phyloP scores from a whole-genome alignment of 1,139 yeast species.

The Saccharomycopsis phalli region DNA sequence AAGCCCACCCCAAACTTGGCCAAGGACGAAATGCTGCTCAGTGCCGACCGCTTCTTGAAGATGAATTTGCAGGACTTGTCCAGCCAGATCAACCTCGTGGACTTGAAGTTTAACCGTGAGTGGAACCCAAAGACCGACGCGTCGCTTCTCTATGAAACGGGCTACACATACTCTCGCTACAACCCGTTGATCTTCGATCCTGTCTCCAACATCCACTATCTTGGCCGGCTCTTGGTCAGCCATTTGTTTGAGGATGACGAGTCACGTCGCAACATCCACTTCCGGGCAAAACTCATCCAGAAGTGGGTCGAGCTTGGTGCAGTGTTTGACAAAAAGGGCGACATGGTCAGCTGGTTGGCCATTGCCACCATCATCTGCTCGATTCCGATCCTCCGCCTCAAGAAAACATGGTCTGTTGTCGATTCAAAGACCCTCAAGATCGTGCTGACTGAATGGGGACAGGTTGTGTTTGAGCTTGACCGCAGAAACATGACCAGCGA shows the following conservation, averaged over 20 bases:
- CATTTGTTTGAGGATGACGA: constrained; percentile 46
- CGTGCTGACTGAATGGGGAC: constrained; percentile 84
- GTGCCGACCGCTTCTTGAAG: constrained; percentile 34
- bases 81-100: constrained; percentile 47
- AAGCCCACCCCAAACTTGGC: constrained; percentile 15
- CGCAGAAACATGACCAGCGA: constrained; percentile 56
- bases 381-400: constrained; percentile 67
- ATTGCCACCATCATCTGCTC: constrained; percentile 80
- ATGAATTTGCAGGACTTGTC: constrained; percentile 45
- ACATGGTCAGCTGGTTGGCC: constrained; percentile 93
- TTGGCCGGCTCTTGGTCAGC: constrained; percentile 61
- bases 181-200: constrained; percentile 66
- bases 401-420: constrained; percentile 69
- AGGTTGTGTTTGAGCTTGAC: constrained; percentile 83
- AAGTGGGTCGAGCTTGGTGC: constrained; percentile 88
- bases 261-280: constrained; percentile 23
- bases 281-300: constrained; percentile 52
- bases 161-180: constrained; percentile 34
- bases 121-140: constrained; percentile 76
- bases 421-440: constrained; percentile 51
- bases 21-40: constrained; percentile 19
- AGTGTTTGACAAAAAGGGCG: constrained; percentile 69
- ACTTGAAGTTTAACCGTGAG: constrained; percentile 42
- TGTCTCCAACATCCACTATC: constrained; percentile 58
- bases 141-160: constrained; percentile 43